phyloP scores from a whole-genome alignment of 768 basidiomycete species.

The Lentinula edodes region DNA sequence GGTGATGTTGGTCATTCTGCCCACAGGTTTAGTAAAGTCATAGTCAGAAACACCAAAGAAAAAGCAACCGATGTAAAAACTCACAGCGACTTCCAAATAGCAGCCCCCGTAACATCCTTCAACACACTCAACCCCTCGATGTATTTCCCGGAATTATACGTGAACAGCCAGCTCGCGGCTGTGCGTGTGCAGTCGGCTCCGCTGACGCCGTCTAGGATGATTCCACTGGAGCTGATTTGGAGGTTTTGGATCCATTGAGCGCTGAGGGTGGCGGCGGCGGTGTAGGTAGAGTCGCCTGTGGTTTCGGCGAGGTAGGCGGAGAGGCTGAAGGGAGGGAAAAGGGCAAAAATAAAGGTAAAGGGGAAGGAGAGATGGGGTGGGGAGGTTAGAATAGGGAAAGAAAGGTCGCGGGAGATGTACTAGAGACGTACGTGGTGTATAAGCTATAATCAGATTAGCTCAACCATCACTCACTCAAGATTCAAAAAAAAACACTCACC shows the following conservation, averaged over 20 bases:
- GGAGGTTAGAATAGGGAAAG: no score
- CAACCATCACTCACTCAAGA: no score
- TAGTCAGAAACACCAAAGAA: no score
- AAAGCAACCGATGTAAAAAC: no score
- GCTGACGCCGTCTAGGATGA: slow-evolving; percentile 44
- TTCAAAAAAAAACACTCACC: slow-evolving; percentile 31
- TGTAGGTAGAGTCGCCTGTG: slow-evolving; percentile 39
- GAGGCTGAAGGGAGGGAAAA: slow-evolving; percentile 22
- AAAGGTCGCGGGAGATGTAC: background rate
- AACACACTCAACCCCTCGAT: slow-evolving; percentile 47
- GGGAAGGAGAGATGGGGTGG: no score
- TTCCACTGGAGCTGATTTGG: slow-evolving; percentile 34
- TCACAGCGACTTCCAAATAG: slow-evolving; percentile 36
- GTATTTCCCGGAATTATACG: slow-evolving; percentile 50
- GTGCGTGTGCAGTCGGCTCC: slow-evolving; percentile 42
- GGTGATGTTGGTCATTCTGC: slow-evolving; percentile 30
- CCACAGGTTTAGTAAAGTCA: no score
- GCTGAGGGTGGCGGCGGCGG: slow-evolving; percentile 36
- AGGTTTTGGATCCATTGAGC: slow-evolving; percentile 44
- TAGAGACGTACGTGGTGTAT: slow-evolving; percentile 31
- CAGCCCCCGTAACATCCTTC: slow-evolving; percentile 33
- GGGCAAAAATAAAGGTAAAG: no score
- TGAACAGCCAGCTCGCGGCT: slow-evolving; percentile 41
- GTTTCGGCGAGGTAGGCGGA: slow-evolving; percentile 45
- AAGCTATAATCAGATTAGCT: slow-evolving; percentile 18